Evolutionary conservation across 1,139 yeast genomes (phyloP).

Genomic region (Blastobotrys capitulatus): DNA sequence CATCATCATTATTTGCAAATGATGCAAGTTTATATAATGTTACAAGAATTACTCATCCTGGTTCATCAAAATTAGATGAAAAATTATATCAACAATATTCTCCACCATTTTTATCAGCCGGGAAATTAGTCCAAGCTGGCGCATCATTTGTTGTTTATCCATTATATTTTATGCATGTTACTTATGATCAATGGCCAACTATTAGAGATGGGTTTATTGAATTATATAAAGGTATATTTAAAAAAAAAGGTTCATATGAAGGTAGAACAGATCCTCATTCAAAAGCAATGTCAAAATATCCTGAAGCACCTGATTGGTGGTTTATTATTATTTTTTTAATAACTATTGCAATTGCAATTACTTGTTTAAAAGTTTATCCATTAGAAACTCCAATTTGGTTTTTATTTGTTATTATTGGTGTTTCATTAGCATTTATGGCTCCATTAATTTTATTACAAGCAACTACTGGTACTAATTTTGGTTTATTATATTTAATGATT

Average conservation of each 20-base stretch:
- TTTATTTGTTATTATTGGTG: slow-evolving; percentile 49
- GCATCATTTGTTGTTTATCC: slow-evolving; percentile 34
- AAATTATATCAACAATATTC: slow-evolving; percentile 32
- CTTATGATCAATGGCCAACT: slow-evolving; percentile 17
- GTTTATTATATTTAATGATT: slow-evolving; percentile 55
- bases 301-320: slow-evolving; percentile 62
- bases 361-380: slow-evolving; percentile 41
- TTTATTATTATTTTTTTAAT: slow-evolving; percentile 42
- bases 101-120: slow-evolving; percentile 43
- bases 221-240: slow-evolving; percentile 17
- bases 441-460: slow-evolving; percentile 43
- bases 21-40: slow-evolving; percentile 42
- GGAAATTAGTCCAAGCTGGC: slow-evolving; percentile 36
- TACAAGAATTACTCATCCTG: slow-evolving; percentile 33
- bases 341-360: slow-evolving; percentile 45
- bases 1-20: slow-evolving; percentile 43
- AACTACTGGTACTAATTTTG: slow-evolving; percentile 47
- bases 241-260: neutral
- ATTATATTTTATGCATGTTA: slow-evolving; percentile 22
- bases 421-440: slow-evolving; percentile 51
- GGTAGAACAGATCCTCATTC: slow-evolving; percentile 39
- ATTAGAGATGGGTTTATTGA: slow-evolving; percentile 1
- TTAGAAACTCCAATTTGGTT: slow-evolving; percentile 45
- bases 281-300: slow-evolving; percentile 45
- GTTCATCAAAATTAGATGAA: slow-evolving; percentile 29